Percentiles rank a stretch among this genome's conserved stretches.
phyloP scores from a whole-genome alignment of 805 yeast genomes.

The Ogataea neopini region DNA sequence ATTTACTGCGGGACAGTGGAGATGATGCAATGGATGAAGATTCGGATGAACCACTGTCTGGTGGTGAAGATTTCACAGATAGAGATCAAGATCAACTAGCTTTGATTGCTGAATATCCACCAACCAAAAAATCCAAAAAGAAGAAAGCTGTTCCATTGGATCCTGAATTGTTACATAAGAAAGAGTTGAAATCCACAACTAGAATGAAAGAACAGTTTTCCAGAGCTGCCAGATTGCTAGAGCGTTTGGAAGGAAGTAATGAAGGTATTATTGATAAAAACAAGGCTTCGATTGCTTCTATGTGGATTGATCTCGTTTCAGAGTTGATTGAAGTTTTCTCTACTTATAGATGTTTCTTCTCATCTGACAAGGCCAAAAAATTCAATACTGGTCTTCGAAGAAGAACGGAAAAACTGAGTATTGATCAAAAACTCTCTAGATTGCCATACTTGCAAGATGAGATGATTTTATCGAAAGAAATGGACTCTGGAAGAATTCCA shows the following conservation, averaged over 20 bases:
- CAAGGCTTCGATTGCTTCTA: conserved; percentile 58
- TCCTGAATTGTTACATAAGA: conserved; percentile 30
- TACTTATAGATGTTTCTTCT: conserved; percentile 74
- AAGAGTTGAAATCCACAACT: conserved; percentile 34
- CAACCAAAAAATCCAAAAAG: conserved; percentile 22
- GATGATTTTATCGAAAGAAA: conserved; percentile 37
- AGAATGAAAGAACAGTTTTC: conserved; percentile 47
- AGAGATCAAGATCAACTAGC: conserved; percentile 34
- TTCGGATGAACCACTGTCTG: conserved; percentile 20
- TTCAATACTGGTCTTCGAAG: conserved; percentile 71
- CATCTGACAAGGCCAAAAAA: conserved; percentile 67
- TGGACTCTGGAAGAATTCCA: conserved; percentile 25
- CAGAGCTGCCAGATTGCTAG: conserved; percentile 51
- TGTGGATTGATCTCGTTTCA: conserved; percentile 81
- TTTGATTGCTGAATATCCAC: conserved; percentile 35
- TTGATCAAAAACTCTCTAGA: conserved; percentile 74
- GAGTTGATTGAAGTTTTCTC: conserved; percentile 83
- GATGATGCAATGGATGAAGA: conserved; percentile 15
- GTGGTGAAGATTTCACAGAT: conserved; percentile 20
- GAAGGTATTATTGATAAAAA: conserved; percentile 33
- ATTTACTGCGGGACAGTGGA: conserved; percentile 24
- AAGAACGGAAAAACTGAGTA: conserved; percentile 57
- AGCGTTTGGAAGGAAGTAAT: conserved; percentile 44
- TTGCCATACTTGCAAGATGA: conserved; percentile 66
- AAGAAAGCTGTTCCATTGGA: conserved; percentile 26